Evolutionary conservation across 257 asterid genomes (phyloP).

Genomic region (Forsythia suspensa): DNA sequence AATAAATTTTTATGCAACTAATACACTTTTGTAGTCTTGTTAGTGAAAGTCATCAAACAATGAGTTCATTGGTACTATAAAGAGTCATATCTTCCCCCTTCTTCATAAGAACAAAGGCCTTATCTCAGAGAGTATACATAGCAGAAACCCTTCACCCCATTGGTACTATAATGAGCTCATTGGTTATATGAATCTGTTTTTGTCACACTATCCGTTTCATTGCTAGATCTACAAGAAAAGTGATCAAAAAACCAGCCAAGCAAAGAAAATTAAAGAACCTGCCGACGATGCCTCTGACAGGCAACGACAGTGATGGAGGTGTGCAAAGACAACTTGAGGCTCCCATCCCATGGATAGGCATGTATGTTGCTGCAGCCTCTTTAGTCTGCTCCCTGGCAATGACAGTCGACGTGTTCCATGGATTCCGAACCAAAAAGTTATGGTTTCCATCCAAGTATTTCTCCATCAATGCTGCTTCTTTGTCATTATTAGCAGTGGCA

Average conservation of each 20-base stretch:
- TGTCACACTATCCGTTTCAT: neutral
- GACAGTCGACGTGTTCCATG: conserved; percentile 34
- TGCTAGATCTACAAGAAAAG: too few species aligned
- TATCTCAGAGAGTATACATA: too few species aligned
- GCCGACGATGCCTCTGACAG: neutral
- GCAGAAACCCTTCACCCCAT: too few species aligned
- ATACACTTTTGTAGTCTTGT: too few species aligned
- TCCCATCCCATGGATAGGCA: conserved; percentile 50
- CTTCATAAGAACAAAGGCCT: too few species aligned
- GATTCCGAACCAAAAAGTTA: conserved; percentile 28
- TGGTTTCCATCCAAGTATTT: conserved; percentile 39
- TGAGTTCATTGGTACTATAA: neutral
- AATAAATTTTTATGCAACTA: too few species aligned
- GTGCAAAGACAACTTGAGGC: conserved; percentile 36
- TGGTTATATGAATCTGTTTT: too few species aligned
- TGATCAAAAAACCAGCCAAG: neutral
- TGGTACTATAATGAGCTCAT: neutral
- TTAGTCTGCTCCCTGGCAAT: conserved; percentile 36
- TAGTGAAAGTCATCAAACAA: neutral
- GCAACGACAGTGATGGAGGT: neutral
- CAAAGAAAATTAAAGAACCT: neutral
- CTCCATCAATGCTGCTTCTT: conserved; percentile 35
- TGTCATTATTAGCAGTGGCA: conserved; percentile 32
- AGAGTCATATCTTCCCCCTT: neutral
- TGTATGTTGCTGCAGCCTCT: conserved; percentile 40